These are phyloP conservation scores for Elongisporangium senticosum DNA, from an alignment of 352 stramenopile genomes.

Conservation along the genomic window DNA sequence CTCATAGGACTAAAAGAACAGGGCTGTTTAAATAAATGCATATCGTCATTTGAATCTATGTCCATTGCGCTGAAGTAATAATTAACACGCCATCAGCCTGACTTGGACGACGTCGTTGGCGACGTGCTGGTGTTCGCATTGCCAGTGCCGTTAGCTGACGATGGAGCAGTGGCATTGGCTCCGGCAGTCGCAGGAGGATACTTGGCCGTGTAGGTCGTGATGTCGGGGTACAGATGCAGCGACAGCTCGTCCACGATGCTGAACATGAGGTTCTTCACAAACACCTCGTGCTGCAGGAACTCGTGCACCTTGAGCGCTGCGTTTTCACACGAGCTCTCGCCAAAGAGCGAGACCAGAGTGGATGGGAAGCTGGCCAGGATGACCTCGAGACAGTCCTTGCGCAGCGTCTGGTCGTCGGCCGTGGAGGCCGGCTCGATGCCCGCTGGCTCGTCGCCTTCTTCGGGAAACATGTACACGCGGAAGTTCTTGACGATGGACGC, in stretches of 20 bases:
- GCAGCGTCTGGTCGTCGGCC: slow-evolving; percentile 44
- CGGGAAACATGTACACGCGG: slow-evolving; percentile 57
- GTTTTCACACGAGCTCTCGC: slow-evolving; percentile 66
- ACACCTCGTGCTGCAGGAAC: slow-evolving; percentile 84
- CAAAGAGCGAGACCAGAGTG: slow-evolving; percentile 69
- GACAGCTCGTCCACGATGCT: slow-evolving; percentile 74
- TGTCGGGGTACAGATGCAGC: slow-evolving; percentile 71
- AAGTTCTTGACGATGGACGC: slow-evolving; percentile 46
- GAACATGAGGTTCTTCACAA: slow-evolving; percentile 84
- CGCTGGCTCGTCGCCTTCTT: slow-evolving; percentile 6
- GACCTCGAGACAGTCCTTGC: slow-evolving; percentile 61
- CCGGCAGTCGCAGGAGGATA: neutral
- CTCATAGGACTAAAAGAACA: neutral
- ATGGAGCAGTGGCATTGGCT: neutral
- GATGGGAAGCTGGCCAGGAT: slow-evolving; percentile 69
- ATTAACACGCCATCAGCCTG: too few species aligned
- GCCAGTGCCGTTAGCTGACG: slow-evolving; percentile 2
- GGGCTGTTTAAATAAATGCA: slow-evolving; percentile 4
- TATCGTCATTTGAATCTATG: neutral
- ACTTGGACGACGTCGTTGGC: neutral
- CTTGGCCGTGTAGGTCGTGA: slow-evolving; percentile 41
- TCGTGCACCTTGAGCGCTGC: slow-evolving; percentile 80
- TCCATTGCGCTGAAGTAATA: too few species aligned
- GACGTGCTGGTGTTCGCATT: neutral
- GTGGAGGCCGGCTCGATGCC: slow-evolving; percentile 9